phyloP scores from a whole-genome alignment of 2,329 filamentous ascomycete genomes.

The Talaromyces islandicus region DNA sequence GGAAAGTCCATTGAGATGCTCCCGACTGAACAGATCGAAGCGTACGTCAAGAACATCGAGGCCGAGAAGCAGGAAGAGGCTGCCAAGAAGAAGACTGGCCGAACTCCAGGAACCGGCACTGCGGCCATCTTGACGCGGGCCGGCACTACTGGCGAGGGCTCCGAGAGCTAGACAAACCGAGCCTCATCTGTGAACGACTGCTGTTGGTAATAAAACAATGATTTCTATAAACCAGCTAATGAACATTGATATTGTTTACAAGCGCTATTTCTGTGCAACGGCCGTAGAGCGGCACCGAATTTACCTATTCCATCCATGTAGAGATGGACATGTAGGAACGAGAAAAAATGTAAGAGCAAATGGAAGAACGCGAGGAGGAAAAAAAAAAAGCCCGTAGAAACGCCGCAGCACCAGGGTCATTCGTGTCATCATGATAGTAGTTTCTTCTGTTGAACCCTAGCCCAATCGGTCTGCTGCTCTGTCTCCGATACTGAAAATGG shows the following conservation, averaged over 20 bases:
- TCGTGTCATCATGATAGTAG: conserved; percentile 20
- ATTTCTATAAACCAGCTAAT: conserved; percentile 5
- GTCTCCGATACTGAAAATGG: conserved; percentile 71
- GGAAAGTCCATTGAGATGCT: conserved; percentile 90
- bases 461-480: conserved; percentile 67
- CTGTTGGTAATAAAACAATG: conserved; percentile 10
- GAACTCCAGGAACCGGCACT: conserved; percentile 34
- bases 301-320: not conserved
- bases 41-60: conserved; percentile 97
- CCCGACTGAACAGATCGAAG: conserved; percentile 91
- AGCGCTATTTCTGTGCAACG: conserved; percentile 9
- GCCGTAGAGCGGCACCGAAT: not conserved
- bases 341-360: conserved; percentile 1
- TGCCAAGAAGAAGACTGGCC: conserved; percentile 86
- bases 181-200: not conserved
- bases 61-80: conserved; percentile 99
- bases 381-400: not conserved
- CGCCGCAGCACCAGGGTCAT: conserved; percentile 12
- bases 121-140: conserved; percentile 68
- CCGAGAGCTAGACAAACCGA: conserved; percentile 16
- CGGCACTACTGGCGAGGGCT: conserved; percentile 29
- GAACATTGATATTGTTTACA: conserved; percentile 14
- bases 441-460: conserved; percentile 34
- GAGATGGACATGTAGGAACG: not conserved
- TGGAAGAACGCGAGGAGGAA: not conserved